phyloP scores from a whole-genome alignment of 495 filamentous ascomycete species.

The Evernia prunastri region DNA sequence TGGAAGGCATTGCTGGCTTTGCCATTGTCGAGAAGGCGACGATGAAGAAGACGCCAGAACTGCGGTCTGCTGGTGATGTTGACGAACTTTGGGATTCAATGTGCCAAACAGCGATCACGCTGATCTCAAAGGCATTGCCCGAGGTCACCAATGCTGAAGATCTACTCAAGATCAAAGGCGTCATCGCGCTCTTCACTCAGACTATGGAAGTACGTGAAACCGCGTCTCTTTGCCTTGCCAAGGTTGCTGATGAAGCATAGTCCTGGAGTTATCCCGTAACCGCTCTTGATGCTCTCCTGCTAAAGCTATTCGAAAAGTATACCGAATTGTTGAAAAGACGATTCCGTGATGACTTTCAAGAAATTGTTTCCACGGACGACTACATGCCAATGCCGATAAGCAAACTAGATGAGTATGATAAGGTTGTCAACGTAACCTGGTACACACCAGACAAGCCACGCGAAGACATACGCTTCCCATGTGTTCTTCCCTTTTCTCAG shows the following conservation, averaged over 20 bases:
- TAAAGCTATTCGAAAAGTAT: constrained; percentile 87
- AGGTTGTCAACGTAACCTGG: constrained; percentile 90
- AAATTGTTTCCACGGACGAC: constrained; percentile 95
- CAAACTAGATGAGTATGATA: constrained; percentile 83
- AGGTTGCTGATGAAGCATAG: constrained; percentile 35
- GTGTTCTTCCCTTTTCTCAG: constrained; percentile 90
- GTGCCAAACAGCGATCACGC: constrained; percentile 76
- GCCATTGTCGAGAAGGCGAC: constrained; percentile 94
- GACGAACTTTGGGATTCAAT: constrained; percentile 98
- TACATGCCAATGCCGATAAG: constrained; percentile 99
- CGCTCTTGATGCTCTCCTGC: constrained; percentile 70
- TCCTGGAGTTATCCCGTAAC: constrained; percentile 85
- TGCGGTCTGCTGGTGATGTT: constrained; percentile 80
- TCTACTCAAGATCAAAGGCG: constrained; percentile 82
- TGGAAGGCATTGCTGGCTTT: constrained; percentile 93
- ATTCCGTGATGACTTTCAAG: constrained; percentile 89
- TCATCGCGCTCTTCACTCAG: constrained; percentile 90
- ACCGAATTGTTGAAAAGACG: constrained; percentile 82
- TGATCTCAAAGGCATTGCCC: constrained; percentile 70
- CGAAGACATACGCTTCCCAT: constrained; percentile 76
- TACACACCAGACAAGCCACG: constrained; percentile 72
- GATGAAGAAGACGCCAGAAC: constrained; percentile 73
- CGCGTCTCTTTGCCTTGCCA: neutral
- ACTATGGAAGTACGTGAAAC: constrained; percentile 65
- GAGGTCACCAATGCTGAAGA: constrained; percentile 77